Evolutionary conservation across 306 rosid species (phyloP).

Genomic region (Quercus parvula): DNA sequence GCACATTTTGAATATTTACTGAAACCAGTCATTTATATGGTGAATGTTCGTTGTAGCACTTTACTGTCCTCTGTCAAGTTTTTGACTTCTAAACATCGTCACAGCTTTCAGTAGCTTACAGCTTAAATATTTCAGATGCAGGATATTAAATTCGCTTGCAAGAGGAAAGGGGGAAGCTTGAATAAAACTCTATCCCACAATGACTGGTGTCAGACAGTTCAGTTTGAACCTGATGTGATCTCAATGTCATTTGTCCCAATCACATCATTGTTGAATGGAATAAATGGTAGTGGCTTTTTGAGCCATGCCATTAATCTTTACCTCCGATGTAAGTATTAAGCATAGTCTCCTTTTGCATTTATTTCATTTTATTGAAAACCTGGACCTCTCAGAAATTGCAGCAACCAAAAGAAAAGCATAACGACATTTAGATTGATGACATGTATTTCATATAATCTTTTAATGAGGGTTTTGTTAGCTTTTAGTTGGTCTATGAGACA

Average conservation of each 20-base stretch:
- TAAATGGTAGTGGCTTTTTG: constrained; percentile 85
- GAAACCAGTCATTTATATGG: neutral
- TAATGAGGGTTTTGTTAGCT: too few species aligned
- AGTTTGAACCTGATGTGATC: constrained; percentile 66
- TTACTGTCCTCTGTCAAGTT: neutral
- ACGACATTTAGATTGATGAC: neutral
- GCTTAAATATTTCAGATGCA: constrained; percentile 35
- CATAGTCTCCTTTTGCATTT: constrained; percentile 4
- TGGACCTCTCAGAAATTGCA: neutral
- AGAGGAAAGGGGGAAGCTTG: constrained; percentile 79
- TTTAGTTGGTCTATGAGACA: too few species aligned
- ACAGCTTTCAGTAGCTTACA: neutral
- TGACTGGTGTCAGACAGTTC: constrained; percentile 82
- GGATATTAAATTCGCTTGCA: constrained; percentile 57
- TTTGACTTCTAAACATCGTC: neutral
- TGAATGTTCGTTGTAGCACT: neutral
- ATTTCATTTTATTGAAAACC: neutral
- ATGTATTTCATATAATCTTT: neutral
- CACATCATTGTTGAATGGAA: constrained; percentile 75
- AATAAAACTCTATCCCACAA: constrained; percentile 40
- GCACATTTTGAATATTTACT: neutral
- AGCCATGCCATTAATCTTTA: constrained; percentile 88
- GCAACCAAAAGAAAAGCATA: neutral
- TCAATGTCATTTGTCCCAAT: constrained; percentile 85
- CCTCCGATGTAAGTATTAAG: constrained; percentile 71